These are phyloP conservation scores for Raphanus raphanistrum DNA, from an alignment of 345 rosid genomes.

Conservation along the genomic window DNA sequence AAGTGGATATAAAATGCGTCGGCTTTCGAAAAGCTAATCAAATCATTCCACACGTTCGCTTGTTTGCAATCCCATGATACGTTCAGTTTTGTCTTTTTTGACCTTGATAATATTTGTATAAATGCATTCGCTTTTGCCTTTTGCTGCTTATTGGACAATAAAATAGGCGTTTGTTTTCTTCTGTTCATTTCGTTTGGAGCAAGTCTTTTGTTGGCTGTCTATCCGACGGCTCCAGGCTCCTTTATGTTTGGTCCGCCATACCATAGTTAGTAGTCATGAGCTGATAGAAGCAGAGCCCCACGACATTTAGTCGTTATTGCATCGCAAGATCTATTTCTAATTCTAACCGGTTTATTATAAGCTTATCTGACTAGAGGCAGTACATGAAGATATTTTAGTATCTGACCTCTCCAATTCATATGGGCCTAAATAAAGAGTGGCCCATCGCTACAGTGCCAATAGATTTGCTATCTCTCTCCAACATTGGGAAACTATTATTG, in stretches of 20 bases:
- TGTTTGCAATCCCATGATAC: slow-evolving; percentile 20
- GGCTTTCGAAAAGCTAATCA: slow-evolving; percentile 25
- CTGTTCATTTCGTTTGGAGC: not conserved
- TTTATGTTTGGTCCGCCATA: slow-evolving; percentile 5
- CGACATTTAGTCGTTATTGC: not conserved
- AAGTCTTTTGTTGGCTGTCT: not conserved
- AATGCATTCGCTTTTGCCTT: not conserved
- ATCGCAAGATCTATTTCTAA: not conserved
- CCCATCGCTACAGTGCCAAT: not conserved
- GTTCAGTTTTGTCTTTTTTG: slow-evolving; percentile 28
- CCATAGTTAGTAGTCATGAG: not conserved
- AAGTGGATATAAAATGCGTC: not conserved
- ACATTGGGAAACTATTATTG: not conserved
- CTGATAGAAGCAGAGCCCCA: not conserved
- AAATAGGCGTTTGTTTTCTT: slow-evolving; percentile 8
- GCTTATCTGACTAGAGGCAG: not conserved
- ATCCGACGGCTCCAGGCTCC: not conserved
- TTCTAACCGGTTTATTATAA: not conserved
- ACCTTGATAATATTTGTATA: not conserved
- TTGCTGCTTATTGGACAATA: slow-evolving; percentile 24
- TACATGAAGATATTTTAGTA: not conserved
- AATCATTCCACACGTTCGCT: slow-evolving; percentile 40
- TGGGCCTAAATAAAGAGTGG: not conserved
- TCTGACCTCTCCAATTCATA: not conserved
- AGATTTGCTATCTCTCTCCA: not conserved